phyloP scores from a whole-genome alignment of 495 filamentous ascomycete genomes.

The Aspergillus leporis region DNA sequence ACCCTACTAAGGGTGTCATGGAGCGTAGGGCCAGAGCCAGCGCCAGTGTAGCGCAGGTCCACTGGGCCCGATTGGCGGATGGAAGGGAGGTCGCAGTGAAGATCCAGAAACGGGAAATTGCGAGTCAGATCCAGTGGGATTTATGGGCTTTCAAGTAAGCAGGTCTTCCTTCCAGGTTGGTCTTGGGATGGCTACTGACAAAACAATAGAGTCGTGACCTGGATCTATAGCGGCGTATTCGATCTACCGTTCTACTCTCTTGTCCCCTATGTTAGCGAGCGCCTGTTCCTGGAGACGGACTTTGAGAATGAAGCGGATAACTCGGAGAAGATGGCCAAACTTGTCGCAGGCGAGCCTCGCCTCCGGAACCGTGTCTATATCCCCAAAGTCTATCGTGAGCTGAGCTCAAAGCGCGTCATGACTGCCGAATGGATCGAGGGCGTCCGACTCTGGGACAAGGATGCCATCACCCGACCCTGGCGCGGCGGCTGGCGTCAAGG shows the following conservation, averaged over 20 bases:
- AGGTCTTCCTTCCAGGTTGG: not conserved
- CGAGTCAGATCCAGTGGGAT: slow-evolving; percentile 86
- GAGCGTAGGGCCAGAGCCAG: slow-evolving; percentile 83
- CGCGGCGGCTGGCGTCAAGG: slow-evolving; percentile 70
- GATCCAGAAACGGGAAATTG: slow-evolving; percentile 94
- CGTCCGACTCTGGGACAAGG: slow-evolving; percentile 85
- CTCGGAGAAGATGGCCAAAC: slow-evolving; percentile 74
- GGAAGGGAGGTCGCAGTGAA: slow-evolving; percentile 92
- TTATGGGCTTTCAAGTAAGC: slow-evolving; percentile 89
- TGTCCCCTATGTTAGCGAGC: slow-evolving; percentile 86
- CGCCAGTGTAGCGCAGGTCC: slow-evolving; percentile 93
- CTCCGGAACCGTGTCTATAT: slow-evolving; percentile 82
- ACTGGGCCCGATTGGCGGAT: slow-evolving; percentile 84
- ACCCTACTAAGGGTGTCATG: slow-evolving; percentile 74
- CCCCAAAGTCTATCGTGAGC: slow-evolving; percentile 76
- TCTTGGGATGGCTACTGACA: slow-evolving; percentile 6
- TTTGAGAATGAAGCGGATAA: slow-evolving; percentile 91
- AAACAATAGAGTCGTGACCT: slow-evolving; percentile 62
- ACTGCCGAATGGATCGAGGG: slow-evolving; percentile 98
- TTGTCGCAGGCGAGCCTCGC: slow-evolving; percentile 75
- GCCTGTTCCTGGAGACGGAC: slow-evolving; percentile 87
- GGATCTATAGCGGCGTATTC: slow-evolving; percentile 76
- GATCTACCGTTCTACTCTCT: slow-evolving; percentile 86
- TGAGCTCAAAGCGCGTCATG: slow-evolving; percentile 82
- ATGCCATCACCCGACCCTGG: slow-evolving; percentile 72